Evolutionary conservation across 2,329 filamentous ascomycete species (phyloP).

Genomic region (Helotiales sp.): DNA sequence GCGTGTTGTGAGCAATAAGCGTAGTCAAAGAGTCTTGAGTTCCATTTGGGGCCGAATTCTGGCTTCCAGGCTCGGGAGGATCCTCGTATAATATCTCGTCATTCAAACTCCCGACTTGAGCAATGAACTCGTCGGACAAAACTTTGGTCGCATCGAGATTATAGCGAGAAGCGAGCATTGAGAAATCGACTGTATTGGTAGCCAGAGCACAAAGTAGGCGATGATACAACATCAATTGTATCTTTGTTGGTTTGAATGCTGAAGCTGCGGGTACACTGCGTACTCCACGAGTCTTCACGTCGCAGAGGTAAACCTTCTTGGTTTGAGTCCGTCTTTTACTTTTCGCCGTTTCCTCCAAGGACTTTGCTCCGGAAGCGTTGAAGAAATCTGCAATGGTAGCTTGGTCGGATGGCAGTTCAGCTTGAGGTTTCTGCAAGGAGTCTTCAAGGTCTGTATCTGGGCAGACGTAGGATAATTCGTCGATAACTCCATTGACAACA

Average conservation of each 20-base stretch:
- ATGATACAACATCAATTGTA: conserved; percentile 91
- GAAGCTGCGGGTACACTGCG: conserved; percentile 64
- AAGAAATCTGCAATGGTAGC: conserved; percentile 40
- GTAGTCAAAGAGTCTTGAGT: conserved; percentile 45
- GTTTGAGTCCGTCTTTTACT: conserved; percentile 20
- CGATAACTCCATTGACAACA: conserved; percentile 87
- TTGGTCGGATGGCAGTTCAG: conserved; percentile 42
- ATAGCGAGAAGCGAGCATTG: conserved; percentile 73
- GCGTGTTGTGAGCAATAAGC: conserved; percentile 62
- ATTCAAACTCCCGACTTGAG: conserved; percentile 72
- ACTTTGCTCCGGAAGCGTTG: conserved; percentile 26
- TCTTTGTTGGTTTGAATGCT: conserved; percentile 74
- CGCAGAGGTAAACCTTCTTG: conserved; percentile 72
- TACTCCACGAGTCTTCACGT: conserved; percentile 82
- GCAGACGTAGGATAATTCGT: conserved; percentile 78
- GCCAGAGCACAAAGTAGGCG: conserved; percentile 80
- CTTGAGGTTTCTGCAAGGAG: conserved; percentile 39
- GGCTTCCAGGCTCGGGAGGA: conserved; percentile 38
- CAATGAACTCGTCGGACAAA: conserved; percentile 82
- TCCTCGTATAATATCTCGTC: conserved; percentile 65
- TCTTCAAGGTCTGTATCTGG: conserved; percentile 73
- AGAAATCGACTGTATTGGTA: conserved; percentile 70
- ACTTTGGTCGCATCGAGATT: conserved; percentile 64
- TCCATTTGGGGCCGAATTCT: conserved; percentile 37
- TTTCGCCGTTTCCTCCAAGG: conserved; percentile 29